phyloP scores from a whole-genome alignment of 306 rosid genomes.

The Hippophae rhamnoides region DNA sequence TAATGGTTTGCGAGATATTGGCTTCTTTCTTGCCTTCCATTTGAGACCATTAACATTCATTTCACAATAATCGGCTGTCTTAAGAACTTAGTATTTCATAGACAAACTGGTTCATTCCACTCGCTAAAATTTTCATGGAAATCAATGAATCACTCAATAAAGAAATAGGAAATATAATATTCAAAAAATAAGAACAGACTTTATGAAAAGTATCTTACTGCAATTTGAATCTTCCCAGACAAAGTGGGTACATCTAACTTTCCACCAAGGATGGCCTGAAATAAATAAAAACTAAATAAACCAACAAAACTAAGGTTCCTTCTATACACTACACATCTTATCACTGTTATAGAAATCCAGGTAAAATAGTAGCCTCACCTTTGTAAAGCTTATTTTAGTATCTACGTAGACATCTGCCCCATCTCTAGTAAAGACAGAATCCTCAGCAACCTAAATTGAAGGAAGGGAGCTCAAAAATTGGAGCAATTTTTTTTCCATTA shows the following conservation, averaged over 20 bases:
- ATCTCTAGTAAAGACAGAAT: conserved; percentile 66
- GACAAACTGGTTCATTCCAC: too few relatives aligned
- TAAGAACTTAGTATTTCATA: too few relatives aligned
- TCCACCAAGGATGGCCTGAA: conserved; percentile 97
- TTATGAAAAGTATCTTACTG: conserved; percentile 39
- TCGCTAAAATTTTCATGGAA: too few relatives aligned
- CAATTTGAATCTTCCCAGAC: conserved; percentile 58
- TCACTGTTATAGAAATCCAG: conserved; percentile 8
- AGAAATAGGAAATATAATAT: conserved; percentile 1
- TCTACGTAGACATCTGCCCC: conserved; percentile 89
- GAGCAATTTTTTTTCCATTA: neutral
- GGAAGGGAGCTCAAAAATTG: conserved; percentile 11
- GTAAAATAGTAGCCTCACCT: conserved; percentile 34
- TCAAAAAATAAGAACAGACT: neutral
- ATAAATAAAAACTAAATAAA: conserved; percentile 12
- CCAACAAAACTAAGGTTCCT: conserved; percentile 1
- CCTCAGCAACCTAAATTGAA: conserved; percentile 63
- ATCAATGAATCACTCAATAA: neutral
- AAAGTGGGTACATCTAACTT: conserved; percentile 83
- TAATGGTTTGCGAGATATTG: neutral
- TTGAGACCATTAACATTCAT: too few relatives aligned
- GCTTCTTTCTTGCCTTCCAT: neutral
- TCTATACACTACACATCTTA: neutral
- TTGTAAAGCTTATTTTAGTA: conserved; percentile 88
- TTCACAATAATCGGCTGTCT: too few relatives aligned